phyloP scores from a whole-genome alignment of 768 basidiomycete species.

The Naganishia vishniacii region DNA sequence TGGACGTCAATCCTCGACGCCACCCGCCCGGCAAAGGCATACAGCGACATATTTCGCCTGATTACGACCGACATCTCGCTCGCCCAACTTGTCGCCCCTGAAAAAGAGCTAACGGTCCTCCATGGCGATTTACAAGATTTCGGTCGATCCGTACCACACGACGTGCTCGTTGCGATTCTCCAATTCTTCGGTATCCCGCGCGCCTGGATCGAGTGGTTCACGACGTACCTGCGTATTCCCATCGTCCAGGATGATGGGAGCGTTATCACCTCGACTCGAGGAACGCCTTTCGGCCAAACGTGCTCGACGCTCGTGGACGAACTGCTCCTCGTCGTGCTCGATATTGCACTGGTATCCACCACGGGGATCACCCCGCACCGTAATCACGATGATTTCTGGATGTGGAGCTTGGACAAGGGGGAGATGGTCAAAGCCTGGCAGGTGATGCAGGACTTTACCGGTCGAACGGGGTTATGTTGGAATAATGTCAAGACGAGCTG shows the following conservation, averaged over 20 bases:
- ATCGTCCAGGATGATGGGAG: neutral
- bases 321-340: conserved; percentile 17
- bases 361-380: conserved; percentile 15
- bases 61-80: conserved; percentile 20
- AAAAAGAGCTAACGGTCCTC: conserved; percentile 8
- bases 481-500: conserved; percentile 20
- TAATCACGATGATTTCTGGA: conserved; percentile 26
- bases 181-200: conserved; percentile 16
- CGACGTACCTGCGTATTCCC: conserved; percentile 2
- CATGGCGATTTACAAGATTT: conserved; percentile 24
- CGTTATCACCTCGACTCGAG: neutral
- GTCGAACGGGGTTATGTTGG: conserved; percentile 12
- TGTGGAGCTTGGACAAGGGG: conserved; percentile 12
- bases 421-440: neutral
- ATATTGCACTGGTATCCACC: conserved; percentile 14
- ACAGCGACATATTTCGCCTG: conserved; percentile 17
- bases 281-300: conserved; percentile 18
- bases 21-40: conserved; percentile 9
- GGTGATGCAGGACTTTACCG: conserved; percentile 18
- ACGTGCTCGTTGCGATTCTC: conserved; percentile 14
- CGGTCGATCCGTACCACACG: conserved; percentile 12
- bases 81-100: conserved; percentile 5
- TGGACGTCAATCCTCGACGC: conserved; percentile 1
- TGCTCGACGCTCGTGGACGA: conserved; percentile 19
- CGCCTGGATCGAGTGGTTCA: conserved; percentile 16